These are phyloP conservation scores for Crithidia sp. DNA, from an alignment of 208 protist species.

Conservation along the genomic window DNA sequence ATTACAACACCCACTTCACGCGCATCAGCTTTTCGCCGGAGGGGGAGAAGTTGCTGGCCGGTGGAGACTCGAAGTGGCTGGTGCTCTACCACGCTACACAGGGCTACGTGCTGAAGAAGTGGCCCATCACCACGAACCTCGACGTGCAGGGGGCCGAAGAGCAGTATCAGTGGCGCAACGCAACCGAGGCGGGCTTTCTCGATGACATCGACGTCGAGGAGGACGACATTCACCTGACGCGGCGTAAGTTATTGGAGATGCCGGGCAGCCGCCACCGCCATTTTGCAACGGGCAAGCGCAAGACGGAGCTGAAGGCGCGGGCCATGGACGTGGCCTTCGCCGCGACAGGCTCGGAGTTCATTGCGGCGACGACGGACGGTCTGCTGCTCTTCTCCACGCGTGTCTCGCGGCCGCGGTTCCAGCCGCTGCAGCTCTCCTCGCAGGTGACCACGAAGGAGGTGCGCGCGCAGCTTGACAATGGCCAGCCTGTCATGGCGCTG, in stretches of 20 bases:
- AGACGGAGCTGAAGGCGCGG: constrained; percentile 83
- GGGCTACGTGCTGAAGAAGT: constrained; percentile 90
- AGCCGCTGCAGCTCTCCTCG: constrained; percentile 77
- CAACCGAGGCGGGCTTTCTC: constrained; percentile 84
- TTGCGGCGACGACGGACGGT: constrained; percentile 89
- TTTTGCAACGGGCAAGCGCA: constrained; percentile 91
- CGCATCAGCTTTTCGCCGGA: constrained; percentile 89
- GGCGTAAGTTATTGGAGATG: constrained; percentile 88
- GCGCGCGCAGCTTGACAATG: constrained; percentile 51
- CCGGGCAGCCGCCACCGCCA: constrained; percentile 88
- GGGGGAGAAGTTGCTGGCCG: constrained; percentile 85
- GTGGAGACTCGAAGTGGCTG: constrained; percentile 91
- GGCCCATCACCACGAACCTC: constrained; percentile 89
- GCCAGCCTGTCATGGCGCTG: constrained; percentile 72
- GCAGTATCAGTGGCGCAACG: constrained; percentile 88
- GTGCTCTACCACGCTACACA: constrained; percentile 89
- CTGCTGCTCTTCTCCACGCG: constrained; percentile 87
- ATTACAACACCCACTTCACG: constrained; percentile 85
- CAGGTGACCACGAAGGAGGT: constrained; percentile 71
- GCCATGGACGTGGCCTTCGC: constrained; percentile 82
- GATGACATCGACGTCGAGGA: constrained; percentile 88
- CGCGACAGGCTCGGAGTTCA: constrained; percentile 86
- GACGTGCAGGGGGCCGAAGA: constrained; percentile 90
- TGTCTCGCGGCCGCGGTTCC: constrained; percentile 77
- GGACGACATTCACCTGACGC: constrained; percentile 78